Conservation (phyloP, 2,329 filamentous ascomycete genomes). For the Fusarium sp. region DNA sequence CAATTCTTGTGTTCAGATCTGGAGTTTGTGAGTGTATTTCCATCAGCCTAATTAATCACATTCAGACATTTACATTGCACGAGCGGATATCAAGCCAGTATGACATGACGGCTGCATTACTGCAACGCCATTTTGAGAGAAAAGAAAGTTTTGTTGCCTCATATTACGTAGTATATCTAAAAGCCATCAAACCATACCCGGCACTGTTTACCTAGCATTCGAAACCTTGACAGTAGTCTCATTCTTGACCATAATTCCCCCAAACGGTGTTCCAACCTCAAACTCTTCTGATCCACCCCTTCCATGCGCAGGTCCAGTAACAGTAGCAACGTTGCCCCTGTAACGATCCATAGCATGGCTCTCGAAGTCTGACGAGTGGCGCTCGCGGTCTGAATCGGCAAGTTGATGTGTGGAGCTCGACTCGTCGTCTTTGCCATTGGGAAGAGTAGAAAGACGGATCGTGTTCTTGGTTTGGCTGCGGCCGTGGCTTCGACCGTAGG, state of each 20-base stretch:
- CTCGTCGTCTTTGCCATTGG: constrained; percentile 35
- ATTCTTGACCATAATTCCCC: constrained; percentile 43
- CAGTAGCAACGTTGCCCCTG: constrained; percentile 22
- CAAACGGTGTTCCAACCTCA: background rate
- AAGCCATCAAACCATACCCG: background rate
- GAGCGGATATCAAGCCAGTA: too few species aligned
- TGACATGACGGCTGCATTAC: too few species aligned
- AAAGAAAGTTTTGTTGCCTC: background rate
- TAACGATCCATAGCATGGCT: constrained; percentile 36
- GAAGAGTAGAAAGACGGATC: constrained; percentile 30
- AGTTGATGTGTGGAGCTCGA: constrained; percentile 40
- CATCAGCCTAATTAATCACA: too few species aligned
- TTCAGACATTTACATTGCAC: too few species aligned
- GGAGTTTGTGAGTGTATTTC: too few species aligned
- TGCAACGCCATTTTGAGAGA: background rate
- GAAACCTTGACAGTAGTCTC: constrained; percentile 34
- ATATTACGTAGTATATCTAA: background rate
- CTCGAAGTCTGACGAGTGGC: constrained; percentile 36
- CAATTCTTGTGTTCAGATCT: too few species aligned
- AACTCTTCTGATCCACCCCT: background rate
- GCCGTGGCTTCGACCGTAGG: constrained; percentile 18
- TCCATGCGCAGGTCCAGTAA: constrained; percentile 19
- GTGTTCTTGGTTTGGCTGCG: constrained; percentile 40
- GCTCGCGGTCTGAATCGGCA: constrained; percentile 18
- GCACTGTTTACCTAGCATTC: background rate